These are phyloP conservation scores for Annulohypoxylon moriforme DNA, from an alignment of 495 filamentous ascomycete genomes.

Conservation along the genomic window DNA sequence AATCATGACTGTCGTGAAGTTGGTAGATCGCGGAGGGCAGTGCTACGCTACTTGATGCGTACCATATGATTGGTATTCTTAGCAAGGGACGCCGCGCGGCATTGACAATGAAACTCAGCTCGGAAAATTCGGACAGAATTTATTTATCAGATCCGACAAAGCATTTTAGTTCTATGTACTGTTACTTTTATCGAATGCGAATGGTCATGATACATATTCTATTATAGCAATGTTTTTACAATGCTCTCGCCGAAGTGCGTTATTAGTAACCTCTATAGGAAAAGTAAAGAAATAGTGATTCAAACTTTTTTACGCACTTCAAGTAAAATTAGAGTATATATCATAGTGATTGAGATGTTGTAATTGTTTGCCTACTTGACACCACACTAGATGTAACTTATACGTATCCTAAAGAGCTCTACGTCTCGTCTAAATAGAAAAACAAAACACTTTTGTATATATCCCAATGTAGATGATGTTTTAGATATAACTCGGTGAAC, in stretches of 20 bases:
- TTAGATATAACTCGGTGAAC: neutral
- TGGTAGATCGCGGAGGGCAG: constrained; percentile 6
- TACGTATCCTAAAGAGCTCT: no score
- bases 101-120: neutral
- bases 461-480: neutral
- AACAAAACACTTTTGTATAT: no score
- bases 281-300: neutral
- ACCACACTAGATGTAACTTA: no score
- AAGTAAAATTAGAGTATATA: no score
- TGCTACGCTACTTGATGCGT: constrained; percentile 19
- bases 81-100: constrained; percentile 1
- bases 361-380: no score
- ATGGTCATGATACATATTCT: neutral
- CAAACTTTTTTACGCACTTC: no score
- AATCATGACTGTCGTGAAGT: neutral
- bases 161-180: neutral
- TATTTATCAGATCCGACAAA: neutral
- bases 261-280: neutral
- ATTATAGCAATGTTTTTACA: neutral
- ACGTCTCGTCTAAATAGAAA: no score
- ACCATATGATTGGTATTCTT: constrained; percentile 6
- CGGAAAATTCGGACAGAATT: constrained; percentile 1
- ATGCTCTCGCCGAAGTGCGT: neutral
- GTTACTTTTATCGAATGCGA: neutral
- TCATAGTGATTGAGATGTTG: no score